phyloP scores from a whole-genome alignment of 2,329 filamentous ascomycete species.

The Fusarium chuoi region DNA sequence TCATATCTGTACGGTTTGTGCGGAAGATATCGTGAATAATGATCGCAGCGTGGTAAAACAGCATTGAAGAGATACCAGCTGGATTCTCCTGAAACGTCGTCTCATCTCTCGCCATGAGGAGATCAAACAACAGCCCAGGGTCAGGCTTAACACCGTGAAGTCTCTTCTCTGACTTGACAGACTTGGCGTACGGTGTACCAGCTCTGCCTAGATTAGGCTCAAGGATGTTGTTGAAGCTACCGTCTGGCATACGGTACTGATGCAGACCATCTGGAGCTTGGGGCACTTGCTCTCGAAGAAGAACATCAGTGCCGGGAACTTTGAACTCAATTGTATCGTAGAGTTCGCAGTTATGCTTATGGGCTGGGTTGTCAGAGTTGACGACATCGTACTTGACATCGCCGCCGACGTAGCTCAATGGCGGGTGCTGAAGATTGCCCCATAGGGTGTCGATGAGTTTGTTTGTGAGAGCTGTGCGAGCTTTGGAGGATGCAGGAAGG shows the following conservation, averaged over 20 bases:
- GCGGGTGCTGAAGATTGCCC: slow-evolving; percentile 65
- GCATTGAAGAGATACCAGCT: slow-evolving; percentile 77
- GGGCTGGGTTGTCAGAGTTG: slow-evolving; percentile 45
- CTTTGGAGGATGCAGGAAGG: slow-evolving; percentile 49
- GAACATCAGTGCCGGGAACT: slow-evolving; percentile 51
- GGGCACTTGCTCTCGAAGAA: slow-evolving; percentile 51
- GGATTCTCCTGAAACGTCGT: slow-evolving; percentile 69
- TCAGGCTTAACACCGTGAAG: slow-evolving; percentile 72
- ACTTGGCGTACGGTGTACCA: slow-evolving; percentile 74
- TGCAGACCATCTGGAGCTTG: slow-evolving; percentile 50
- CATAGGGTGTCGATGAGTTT: slow-evolving; percentile 64
- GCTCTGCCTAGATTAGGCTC: slow-evolving; percentile 72
- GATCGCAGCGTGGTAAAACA: slow-evolving; percentile 80
- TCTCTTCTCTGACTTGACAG: slow-evolving; percentile 66
- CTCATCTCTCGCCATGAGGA: slow-evolving; percentile 68
- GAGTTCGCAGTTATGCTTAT: slow-evolving; percentile 46
- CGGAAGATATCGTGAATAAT: slow-evolving; percentile 53
- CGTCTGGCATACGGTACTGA: slow-evolving; percentile 52
- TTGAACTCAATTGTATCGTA: slow-evolving; percentile 54
- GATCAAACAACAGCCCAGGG: slow-evolving; percentile 74
- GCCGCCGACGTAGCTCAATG: slow-evolving; percentile 56
- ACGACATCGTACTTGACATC: slow-evolving; percentile 54
- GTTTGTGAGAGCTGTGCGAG: slow-evolving; percentile 56
- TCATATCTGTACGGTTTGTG: slow-evolving; percentile 67
- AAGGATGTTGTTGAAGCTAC: slow-evolving; percentile 65